Evolutionary conservation across 2,329 filamentous ascomycete genomes (phyloP), one percentile per base, ranked within the genome.

Genomic region (Trichoderma sp.): DNA sequence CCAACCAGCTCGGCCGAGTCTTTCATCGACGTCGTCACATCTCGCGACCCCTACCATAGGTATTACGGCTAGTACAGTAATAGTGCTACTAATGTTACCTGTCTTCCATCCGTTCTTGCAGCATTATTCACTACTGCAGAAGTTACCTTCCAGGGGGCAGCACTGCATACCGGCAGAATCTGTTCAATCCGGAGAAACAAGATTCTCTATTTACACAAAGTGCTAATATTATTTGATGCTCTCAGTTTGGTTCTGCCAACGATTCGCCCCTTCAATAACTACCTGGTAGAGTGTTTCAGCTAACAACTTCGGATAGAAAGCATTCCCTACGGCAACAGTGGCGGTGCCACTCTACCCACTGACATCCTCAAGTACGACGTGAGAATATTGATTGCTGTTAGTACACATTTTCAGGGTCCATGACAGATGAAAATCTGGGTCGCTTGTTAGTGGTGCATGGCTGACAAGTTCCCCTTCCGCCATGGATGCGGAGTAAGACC

Each of bases 1-100:
- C 58, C 60, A 65, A 39, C 51, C 66, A 71, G 71, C 71, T 72
- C 71, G 71, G 71, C 71, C 66, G 71, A 71, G 71, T 71, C 63
- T 58, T 39, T 34, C 34, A 62, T 69, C 57, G 47, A 57, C 39
- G 57, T 61, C 47, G 71, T 72, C 71, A 56, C 56, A 28, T 39
- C 39, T 62, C 36, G 39, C 39, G 24, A 4, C 11, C 28, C 66
- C 57, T 32, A 21, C 28, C 32, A 21, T 9, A 53, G 24, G 28
- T 4, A 34, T 30, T 21, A 60, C 36, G n/a, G 5, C 51, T 18
- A 67, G 28, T 53, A 18, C 18, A n/a, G 28, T 34, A 34, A 47
- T 34, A 60, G 26, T 58, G 28, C 57, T 60, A 60, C 57, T 15
- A 21, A 60, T 60, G 57, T 32, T 30, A 34, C 30, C 26, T 21